Conservation (phyloP, 148 eudicot species). For the Fagopyrum tataricum region DNA sequence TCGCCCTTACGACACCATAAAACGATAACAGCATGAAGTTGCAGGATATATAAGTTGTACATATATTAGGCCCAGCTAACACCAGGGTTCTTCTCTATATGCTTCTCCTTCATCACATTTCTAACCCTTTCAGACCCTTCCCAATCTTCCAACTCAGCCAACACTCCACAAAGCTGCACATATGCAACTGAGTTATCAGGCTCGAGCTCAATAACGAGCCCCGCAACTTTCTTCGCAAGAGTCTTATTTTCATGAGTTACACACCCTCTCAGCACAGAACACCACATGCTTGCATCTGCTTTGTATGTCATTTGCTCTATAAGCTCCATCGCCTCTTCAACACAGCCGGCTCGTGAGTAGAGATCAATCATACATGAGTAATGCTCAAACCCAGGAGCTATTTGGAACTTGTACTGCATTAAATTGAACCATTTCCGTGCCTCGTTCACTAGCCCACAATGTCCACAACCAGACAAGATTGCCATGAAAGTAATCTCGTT, state of each 20-base stretch:
- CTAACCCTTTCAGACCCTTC: constrained; percentile 52
- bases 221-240: constrained; percentile 53
- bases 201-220: constrained; percentile 49
- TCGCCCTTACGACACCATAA: too few species aligned
- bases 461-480: constrained; percentile 79
- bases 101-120: constrained; percentile 45
- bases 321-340: constrained; percentile 51
- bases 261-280: constrained; percentile 77
- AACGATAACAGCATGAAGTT: too few species aligned
- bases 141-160: constrained; percentile 80
- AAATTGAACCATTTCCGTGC: constrained; percentile 64
- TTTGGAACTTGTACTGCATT: constrained; percentile 52
- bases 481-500: constrained; percentile 62
- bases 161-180: constrained; percentile 65
- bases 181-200: constrained; percentile 64
- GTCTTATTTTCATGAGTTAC: constrained; percentile 54
- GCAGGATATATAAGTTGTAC: neutral
- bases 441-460: constrained; percentile 81
- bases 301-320: constrained; percentile 50
- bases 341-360: constrained; percentile 59
- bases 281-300: constrained; percentile 64
- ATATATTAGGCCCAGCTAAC: constrained; percentile 29
- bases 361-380: constrained; percentile 93
- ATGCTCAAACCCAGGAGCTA: constrained; percentile 68
- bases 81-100: constrained; percentile 57